A percentile compares a stretch with the other conserved stretches of the same genome.
These are phyloP conservation scores for Pleoardoris graminearum DNA, from an alignment of 2,329 filamentous ascomycete genomes.

Conservation along the genomic window DNA sequence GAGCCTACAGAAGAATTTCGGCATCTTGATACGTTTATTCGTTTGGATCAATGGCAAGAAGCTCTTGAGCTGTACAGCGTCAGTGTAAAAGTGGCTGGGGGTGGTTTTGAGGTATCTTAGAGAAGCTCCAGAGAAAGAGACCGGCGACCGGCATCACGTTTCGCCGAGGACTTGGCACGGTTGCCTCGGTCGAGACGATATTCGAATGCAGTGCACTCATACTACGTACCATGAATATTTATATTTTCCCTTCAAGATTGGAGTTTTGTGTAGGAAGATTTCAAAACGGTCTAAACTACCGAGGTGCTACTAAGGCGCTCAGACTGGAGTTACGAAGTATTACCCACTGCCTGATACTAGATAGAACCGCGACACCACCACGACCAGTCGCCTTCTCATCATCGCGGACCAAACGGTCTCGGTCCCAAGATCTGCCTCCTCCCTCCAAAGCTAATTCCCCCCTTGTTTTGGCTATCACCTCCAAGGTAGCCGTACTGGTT, in stretches of 20 bases:
- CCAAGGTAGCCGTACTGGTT: slow-evolving; percentile 77
- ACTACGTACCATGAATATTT: too few species aligned
- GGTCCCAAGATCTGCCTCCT: slow-evolving; percentile 80
- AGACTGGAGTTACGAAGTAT: neutral
- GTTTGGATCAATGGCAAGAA: neutral
- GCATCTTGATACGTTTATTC: slow-evolving; percentile 57
- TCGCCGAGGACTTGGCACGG: slow-evolving; percentile 10
- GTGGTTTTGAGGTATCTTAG: neutral
- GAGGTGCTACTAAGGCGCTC: too few species aligned
- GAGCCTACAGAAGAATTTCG: slow-evolving; percentile 78
- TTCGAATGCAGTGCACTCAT: too few species aligned
- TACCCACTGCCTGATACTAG: neutral
- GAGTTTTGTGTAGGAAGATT: too few species aligned
- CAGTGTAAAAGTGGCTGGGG: neutral
- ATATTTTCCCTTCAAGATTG: too few species aligned
- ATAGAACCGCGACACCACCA: neutral
- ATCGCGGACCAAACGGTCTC: slow-evolving; percentile 57
- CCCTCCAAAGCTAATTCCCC: slow-evolving; percentile 64
- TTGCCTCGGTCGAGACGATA: too few species aligned
- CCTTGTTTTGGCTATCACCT: slow-evolving; percentile 72
- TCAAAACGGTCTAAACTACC: too few species aligned
- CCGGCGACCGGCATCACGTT: neutral
- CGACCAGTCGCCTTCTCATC: neutral
- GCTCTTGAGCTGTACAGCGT: neutral
- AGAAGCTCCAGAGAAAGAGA: neutral